Base-by-base conservation (phyloP, 495 filamentous ascomycete genomes). In the Podospora conica region DNA sequence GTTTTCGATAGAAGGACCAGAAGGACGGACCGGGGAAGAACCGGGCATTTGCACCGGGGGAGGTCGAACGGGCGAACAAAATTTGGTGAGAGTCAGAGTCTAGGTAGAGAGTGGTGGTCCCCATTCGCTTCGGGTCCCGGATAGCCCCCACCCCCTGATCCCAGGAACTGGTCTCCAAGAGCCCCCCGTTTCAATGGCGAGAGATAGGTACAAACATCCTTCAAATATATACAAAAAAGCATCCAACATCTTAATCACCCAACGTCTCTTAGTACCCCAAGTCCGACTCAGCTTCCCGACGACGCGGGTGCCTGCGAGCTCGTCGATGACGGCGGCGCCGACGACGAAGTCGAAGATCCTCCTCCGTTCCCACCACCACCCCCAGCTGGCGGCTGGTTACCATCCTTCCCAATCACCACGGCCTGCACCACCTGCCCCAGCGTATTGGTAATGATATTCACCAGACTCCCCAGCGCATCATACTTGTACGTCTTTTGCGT, bases 341-440 rank as follows among this genome's bases (percentile, higher is more conserved):
- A 7, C 33, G 33, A 48, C 5, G 33, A 48, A 48, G 15, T 48
- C 40, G 40, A 48, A 8, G 33, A 48, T 5, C 33, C 40, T 9
- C 57, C 58, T 2, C 64, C 54, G 12, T 53, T 23, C 1, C 54
- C 22, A 5, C 70, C 63, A 15, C 70, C 70, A 10, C 65, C 62
- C 3, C 61, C 65, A 3, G 63, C 60, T 0, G 64, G 64, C 0
- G 58, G 58, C 24, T 61, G 60, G 1, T 58, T 58, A 22, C 63
- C 60, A 55, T 67, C 68, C 63, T 65, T 66, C n/a, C 69, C 69
- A 5, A 78, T 74, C 7, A 85, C 83, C 3, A 80, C 79, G 0
- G 83, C 84, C 74, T 85, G 82, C 27, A 87, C 81, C 12, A 87
- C 82, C 73, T 85, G 84, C 1, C 81, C 82, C 4, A 79, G 71